Evolutionary conservation across 2,329 filamentous ascomycete genomes (phyloP).

Genomic region (Chaetomiaceae sp.): DNA sequence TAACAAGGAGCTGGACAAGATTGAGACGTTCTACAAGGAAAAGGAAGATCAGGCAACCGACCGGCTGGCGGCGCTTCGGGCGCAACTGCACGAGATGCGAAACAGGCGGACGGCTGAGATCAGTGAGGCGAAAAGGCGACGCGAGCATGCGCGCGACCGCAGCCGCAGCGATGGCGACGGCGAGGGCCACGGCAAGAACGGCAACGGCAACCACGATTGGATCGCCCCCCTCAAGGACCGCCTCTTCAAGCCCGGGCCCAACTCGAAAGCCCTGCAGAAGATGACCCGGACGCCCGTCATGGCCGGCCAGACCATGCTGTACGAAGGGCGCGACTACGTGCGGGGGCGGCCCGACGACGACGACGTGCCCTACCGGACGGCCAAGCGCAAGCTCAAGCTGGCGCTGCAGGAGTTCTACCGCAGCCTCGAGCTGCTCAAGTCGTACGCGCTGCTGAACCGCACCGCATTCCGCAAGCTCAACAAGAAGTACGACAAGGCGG

Average conservation of each 20-base stretch:
- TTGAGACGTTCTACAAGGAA: conserved; percentile 79
- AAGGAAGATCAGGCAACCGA: conserved; percentile 82
- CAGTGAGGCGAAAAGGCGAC: conserved; percentile 36
- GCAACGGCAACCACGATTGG: conserved; percentile 33
- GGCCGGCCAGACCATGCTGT: conserved; percentile 24
- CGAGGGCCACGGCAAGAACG: conserved; percentile 23
- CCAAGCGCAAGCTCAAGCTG: conserved; percentile 85
- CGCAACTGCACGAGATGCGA: conserved; percentile 90
- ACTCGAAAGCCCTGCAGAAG: conserved; percentile 51
- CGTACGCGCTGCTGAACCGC: conserved; percentile 81
- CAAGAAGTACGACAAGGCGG: conserved; percentile 95
- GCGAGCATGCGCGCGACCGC: conserved; percentile 27
- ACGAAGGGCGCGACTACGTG: conserved; percentile 43
- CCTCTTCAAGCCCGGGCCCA: conserved; percentile 51
- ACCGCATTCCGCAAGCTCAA: conserved; percentile 96
- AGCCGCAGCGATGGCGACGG: conserved; percentile 21
- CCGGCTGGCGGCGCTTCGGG: conserved; percentile 62
- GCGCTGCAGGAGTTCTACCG: conserved; percentile 92
- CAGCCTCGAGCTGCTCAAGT: conserved; percentile 83
- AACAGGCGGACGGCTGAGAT: conserved; percentile 74
- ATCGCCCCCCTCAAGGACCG: conserved; percentile 49
- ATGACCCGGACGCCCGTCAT: conserved; percentile 49
- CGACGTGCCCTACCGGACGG: conserved; percentile 74
- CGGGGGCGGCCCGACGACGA: conserved; percentile 45
- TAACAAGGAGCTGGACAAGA: conserved; percentile 79